Evolutionary conservation across 192 early-diverging fungal species (phyloP), one percentile per base, ranked within the genome.

Genomic region (Haplosporangium gracile): DNA sequence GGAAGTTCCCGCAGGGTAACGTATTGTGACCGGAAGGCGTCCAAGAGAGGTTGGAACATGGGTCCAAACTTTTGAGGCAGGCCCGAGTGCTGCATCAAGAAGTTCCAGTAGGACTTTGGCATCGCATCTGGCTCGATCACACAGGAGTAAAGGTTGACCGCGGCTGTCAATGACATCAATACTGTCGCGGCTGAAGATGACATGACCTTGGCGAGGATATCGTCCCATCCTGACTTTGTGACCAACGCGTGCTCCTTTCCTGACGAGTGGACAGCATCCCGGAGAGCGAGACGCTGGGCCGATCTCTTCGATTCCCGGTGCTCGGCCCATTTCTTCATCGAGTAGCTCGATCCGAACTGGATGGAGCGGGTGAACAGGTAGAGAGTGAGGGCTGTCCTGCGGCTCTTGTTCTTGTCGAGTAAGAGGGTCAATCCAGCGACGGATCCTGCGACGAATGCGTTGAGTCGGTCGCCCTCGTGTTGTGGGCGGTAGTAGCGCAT

Each of bases 371-470:
- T 93, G 39, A 93, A 88, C 53, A 94, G 73, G 45, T 94, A 94
- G 71, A 95, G 80, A 9, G 93, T 91, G 60, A 95, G 91, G 2
- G 94, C 92, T 45, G 88, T 90, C 34, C 94, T 87, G 29, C 94
- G 89, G 42, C 89, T 89, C 42, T 86, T 78, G 88, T 90, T 93
- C 40, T 90, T 91, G 78, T 95, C 94, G 22, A 95, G 80, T 32
- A 90, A 81, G 38, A 93, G 88, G 4, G 93, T 89, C 39, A 94
- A 82, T 10, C 94, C 93, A 1, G 94, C 91, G 0, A 94, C 78
- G 69, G 90, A 81, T 39, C 94, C 94, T 29, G 94, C 93, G 10
- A 94, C 89, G 68, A 95, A 88, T 8, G 94, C 88, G 65, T 94
- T 93, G 53, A 92, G 82, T n/a, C 92, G 83, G 78, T 94, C 93